Evolutionary conservation across 2,329 filamentous ascomycete species (phyloP).

Genomic region (Trichophyton schoenleinii): DNA sequence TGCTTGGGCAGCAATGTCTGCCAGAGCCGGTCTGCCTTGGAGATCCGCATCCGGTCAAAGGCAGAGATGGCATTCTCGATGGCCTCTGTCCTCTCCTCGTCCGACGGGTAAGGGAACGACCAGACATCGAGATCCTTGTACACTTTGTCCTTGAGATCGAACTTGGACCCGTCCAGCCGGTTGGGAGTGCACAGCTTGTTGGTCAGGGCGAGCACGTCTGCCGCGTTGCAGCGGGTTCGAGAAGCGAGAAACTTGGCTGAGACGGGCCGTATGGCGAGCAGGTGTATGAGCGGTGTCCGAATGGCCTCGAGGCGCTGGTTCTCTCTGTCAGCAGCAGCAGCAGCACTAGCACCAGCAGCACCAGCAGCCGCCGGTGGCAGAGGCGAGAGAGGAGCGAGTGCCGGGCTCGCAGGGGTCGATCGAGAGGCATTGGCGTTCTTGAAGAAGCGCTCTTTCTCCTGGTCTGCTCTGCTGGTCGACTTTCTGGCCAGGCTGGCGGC

Average conservation of each 20-base stretch:
- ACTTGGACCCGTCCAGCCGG: conserved; percentile 37
- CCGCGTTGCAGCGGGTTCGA: conserved; percentile 36
- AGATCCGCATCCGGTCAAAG: conserved; percentile 49
- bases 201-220: conserved; percentile 37
- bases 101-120: conserved; percentile 45
- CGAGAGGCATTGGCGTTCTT: conserved; percentile 24
- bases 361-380: background rate
- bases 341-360: too few relatives aligned
- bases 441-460: conserved; percentile 33
- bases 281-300: conserved; percentile 36
- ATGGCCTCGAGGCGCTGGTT: conserved; percentile 32
- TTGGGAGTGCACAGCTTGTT: conserved; percentile 43
- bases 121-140: conserved; percentile 52
- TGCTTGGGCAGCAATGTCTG: conserved; percentile 48
- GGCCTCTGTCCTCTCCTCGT: conserved; percentile 45
- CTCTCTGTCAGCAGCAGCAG: conserved; percentile 25
- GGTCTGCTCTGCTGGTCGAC: conserved; percentile 27
- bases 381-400: conserved; percentile 27
- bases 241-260: conserved; percentile 36
- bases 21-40: conserved; percentile 50
- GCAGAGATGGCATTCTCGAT: conserved; percentile 51
- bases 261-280: conserved; percentile 43
- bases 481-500: conserved; percentile 20
- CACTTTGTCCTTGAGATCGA: conserved; percentile 44
- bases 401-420: conserved; percentile 32